A percentile compares a stretch with the other conserved stretches of the same genome.
Evolutionary conservation across 495 filamentous ascomycete genomes (phyloP).

Genomic region (Penicillium crystallinum): DNA sequence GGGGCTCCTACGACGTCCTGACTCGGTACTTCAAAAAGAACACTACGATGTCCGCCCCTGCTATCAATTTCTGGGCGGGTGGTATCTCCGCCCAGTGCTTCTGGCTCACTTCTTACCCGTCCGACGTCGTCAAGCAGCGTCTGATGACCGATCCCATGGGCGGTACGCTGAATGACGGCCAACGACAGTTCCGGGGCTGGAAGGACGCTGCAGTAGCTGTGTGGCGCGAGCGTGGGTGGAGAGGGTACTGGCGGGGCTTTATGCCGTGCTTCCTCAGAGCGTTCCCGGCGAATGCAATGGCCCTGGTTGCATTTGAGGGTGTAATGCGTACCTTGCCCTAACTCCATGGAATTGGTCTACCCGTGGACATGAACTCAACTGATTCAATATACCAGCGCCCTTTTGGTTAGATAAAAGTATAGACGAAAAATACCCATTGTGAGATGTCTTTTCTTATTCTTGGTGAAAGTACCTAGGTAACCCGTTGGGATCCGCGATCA

Average conservation of each 20-base stretch:
- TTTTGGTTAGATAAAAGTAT: not conserved
- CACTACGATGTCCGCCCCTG: constrained; percentile 69
- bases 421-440: not conserved
- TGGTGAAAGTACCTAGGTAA: no score
- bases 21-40: constrained; percentile 58
- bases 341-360: not conserved
- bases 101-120: constrained; percentile 88
- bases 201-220: constrained; percentile 73
- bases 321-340: constrained; percentile 75
- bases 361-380: not conserved
- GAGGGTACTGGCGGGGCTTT: constrained; percentile 91
- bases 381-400: not conserved
- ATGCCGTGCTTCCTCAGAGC: constrained; percentile 87
- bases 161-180: constrained; percentile 60
- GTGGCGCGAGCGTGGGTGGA: constrained; percentile 65
- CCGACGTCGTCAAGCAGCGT: constrained; percentile 95
- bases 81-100: constrained; percentile 88
- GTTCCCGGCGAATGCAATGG: constrained; percentile 95
- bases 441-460: not conserved
- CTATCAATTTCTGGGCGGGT: constrained; percentile 95
- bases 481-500: not conserved
- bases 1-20: constrained; percentile 85
- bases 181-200: constrained; percentile 69
- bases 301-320: constrained; percentile 86
- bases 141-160: constrained; percentile 92